Evolutionary conservation across 2,329 filamentous ascomycete species (phyloP).

Genomic region (Paraconiothyrium brasiliense): DNA sequence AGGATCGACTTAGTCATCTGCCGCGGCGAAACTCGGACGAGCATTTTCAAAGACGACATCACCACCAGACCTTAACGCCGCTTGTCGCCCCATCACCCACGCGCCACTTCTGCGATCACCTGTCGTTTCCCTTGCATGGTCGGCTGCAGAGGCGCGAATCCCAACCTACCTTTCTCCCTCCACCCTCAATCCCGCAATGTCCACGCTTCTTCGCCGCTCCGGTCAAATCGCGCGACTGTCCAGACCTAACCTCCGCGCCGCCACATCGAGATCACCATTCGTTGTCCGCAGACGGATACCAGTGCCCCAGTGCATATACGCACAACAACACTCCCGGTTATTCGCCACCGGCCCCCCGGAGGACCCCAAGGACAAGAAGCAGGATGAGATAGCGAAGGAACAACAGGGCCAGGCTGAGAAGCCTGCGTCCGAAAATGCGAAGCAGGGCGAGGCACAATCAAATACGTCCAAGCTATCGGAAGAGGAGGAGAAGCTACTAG

Average conservation of each 20-base stretch:
- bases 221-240: conserved; percentile 72
- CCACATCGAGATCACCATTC: conserved; percentile 56
- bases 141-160: conserved; percentile 16
- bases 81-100: conserved; percentile 22
- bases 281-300: conserved; percentile 48
- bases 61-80: conserved; percentile 16
- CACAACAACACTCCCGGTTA: conserved; percentile 53
- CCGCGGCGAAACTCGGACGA: conserved; percentile 17
- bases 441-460: conserved; percentile 39
- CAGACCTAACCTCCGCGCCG: conserved; percentile 64
- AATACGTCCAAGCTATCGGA: conserved; percentile 58
- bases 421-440: conserved; percentile 50
- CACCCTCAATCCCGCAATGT: conserved; percentile 62
- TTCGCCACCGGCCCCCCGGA: conserved; percentile 53
- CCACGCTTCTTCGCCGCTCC: conserved; percentile 72
- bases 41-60: conserved; percentile 19
- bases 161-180: conserved; percentile 19
- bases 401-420: conserved; percentile 44
- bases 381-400: conserved; percentile 35
- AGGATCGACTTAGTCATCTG: conserved; percentile 5
- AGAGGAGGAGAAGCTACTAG: conserved; percentile 67
- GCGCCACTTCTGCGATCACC: conserved; percentile 12
- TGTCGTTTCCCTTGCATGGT: conserved; percentile 30
- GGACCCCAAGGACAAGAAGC: conserved; percentile 43
- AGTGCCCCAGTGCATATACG: conserved; percentile 54